Percentiles rank a stretch among this genome's conserved stretches.
Evolutionary conservation across 768 basidiomycete genomes (phyloP).

Genomic region (Botryobasidium botryosum): DNA sequence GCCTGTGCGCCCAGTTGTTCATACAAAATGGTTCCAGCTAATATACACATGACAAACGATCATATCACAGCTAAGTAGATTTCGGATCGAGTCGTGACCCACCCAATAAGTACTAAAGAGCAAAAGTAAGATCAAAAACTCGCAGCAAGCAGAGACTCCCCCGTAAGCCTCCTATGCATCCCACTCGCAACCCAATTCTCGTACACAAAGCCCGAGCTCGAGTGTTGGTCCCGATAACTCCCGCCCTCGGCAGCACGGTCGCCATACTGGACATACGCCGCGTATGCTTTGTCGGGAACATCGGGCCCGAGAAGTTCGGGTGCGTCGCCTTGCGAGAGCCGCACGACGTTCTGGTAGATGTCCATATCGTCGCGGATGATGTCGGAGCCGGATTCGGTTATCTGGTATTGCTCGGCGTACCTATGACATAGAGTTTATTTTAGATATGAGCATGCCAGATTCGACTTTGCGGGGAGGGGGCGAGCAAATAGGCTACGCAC

Average conservation of each 20-base stretch:
- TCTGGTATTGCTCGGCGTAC: conserved; percentile 57
- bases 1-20: too few relatives aligned
- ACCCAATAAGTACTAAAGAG: too few relatives aligned
- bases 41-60: too few relatives aligned
- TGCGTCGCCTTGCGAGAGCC: conserved; percentile 27
- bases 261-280: conserved; percentile 15
- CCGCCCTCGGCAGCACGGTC: conserved; percentile 22
- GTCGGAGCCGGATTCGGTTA: conserved; percentile 36
- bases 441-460: neutral
- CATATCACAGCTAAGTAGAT: too few relatives aligned
- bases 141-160: conserved; percentile 10
- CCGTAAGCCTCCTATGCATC: conserved; percentile 8
- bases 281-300: conserved; percentile 12
- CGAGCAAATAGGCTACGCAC: conserved; percentile 21
- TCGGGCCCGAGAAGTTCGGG: conserved; percentile 1
- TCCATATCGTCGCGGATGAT: conserved; percentile 43
- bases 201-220: conserved; percentile 26
- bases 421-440: conserved; percentile 21
- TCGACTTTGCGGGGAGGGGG: neutral
- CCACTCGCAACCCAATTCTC: conserved; percentile 25
- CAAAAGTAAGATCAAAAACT: too few relatives aligned
- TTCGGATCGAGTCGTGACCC: too few relatives aligned
- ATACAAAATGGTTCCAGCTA: too few relatives aligned
- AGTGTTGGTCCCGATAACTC: too few relatives aligned
- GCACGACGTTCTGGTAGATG: conserved; percentile 36